A percentile compares a stretch with the other conserved stretches of the same genome.
phyloP scores from a whole-genome alignment of 2,329 filamentous ascomycete species.

The Aspergillaceae sp. region DNA sequence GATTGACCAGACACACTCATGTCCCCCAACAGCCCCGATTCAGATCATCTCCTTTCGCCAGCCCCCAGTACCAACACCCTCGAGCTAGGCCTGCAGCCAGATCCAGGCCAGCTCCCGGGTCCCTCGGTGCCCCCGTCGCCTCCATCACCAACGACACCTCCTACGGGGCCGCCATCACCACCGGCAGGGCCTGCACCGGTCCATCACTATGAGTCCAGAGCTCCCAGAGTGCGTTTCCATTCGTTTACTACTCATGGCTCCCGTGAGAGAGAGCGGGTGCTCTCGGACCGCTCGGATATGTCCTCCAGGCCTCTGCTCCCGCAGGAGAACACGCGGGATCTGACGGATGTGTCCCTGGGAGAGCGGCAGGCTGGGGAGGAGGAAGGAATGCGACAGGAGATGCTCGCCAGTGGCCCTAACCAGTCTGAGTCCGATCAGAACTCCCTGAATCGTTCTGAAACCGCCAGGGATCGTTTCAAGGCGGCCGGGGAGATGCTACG shows the following conservation, averaged over 20 bases:
- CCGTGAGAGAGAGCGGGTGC: neutral
- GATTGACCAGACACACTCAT: neutral
- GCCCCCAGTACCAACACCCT: neutral
- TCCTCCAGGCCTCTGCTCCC: neutral
- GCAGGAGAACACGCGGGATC: neutral
- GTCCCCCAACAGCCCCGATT: neutral
- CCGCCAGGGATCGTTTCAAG: slow-evolving; percentile 18
- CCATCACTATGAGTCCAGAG: neutral
- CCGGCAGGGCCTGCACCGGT: neutral
- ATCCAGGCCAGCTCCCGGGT: neutral
- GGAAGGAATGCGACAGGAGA: neutral
- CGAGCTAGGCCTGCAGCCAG: neutral
- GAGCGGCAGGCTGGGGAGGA: neutral
- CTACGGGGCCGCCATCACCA: neutral
- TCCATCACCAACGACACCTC: too few relatives aligned
- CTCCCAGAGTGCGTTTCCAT: slow-evolving; percentile 14
- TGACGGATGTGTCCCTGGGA: neutral
- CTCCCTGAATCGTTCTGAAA: slow-evolving; percentile 5
- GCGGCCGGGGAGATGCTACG: slow-evolving; percentile 22
- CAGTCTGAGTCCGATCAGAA: neutral
- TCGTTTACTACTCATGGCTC: slow-evolving; percentile 8
- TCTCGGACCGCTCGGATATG: neutral
- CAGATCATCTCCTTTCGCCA: neutral
- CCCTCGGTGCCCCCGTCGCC: too few relatives aligned
- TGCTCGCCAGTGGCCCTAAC: neutral